Evolutionary conservation across 305 asterid species (phyloP).

Genomic region (Fraxinus ornus): DNA sequence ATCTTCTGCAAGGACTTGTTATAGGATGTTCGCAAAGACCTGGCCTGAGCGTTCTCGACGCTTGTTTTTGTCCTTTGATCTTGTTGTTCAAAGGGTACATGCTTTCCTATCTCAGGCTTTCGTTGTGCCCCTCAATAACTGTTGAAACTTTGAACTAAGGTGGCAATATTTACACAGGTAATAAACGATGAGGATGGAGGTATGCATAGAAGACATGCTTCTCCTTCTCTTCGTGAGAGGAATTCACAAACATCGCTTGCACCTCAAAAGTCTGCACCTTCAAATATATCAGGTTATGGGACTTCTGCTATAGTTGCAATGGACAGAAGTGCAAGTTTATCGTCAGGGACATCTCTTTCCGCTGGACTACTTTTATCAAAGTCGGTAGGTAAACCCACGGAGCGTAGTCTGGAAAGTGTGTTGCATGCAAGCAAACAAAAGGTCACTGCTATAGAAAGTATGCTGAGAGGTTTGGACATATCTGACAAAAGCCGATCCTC

Average conservation of each 20-base stretch:
- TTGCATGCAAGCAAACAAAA: constrained; percentile 95
- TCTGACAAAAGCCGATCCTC: constrained; percentile 83
- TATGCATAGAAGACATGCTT: constrained; percentile 90
- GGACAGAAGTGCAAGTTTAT: constrained; percentile 83
- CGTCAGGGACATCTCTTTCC: constrained; percentile 67
- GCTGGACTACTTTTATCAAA: constrained; percentile 77
- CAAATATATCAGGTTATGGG: constrained; percentile 86
- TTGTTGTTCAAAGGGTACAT: constrained; percentile 91
- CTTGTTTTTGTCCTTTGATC: constrained; percentile 79
- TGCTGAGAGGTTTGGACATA: constrained; percentile 87
- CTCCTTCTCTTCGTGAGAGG: constrained; percentile 96
- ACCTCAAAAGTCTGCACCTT: constrained; percentile 64
- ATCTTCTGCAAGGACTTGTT: constrained; percentile 94
- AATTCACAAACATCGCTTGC: constrained; percentile 57
- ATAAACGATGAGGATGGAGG: constrained; percentile 98
- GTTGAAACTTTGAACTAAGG: constrained; percentile 29
- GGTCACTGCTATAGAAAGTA: constrained; percentile 96
- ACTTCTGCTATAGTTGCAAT: constrained; percentile 97
- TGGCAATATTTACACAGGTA: constrained; percentile 50
- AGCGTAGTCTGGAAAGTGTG: constrained; percentile 95
- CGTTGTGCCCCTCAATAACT: constrained; percentile 5
- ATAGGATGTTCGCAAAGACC: constrained; percentile 95
- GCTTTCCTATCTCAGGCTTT: constrained; percentile 20
- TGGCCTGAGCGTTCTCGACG: constrained; percentile 99
- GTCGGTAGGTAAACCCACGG: constrained; percentile 61